Conservation (phyloP, 257 asterid species). For the Pogostemon cablin region DNA sequence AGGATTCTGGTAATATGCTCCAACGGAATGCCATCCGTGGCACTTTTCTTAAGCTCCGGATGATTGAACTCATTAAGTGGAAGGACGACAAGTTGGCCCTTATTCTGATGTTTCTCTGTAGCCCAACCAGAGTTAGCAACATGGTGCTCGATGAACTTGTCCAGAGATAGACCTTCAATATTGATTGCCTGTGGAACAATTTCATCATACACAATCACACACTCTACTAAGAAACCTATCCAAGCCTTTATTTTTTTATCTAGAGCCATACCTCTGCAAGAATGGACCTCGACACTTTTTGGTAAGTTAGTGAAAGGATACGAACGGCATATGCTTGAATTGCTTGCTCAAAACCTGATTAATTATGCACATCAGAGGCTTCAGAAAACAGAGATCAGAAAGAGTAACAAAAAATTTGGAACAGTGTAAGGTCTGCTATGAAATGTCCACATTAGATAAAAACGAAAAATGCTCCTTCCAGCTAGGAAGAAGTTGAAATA, state of each 20-base stretch:
- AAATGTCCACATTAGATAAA: not conserved
- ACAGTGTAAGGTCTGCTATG: not conserved
- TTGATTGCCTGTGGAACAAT: slow-evolving; percentile 62
- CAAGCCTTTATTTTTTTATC: not conserved
- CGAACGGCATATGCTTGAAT: slow-evolving; percentile 81
- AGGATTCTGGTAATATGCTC: slow-evolving; percentile 77
- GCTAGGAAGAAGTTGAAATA: slow-evolving; percentile 6
- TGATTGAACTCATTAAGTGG: slow-evolving; percentile 75
- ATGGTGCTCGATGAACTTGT: slow-evolving; percentile 81
- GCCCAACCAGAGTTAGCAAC: slow-evolving; percentile 63
- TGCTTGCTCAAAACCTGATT: slow-evolving; percentile 89
- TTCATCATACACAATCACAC: not conserved
- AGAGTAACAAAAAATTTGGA: not conserved
- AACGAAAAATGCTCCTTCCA: slow-evolving; percentile 10
- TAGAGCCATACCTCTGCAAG: slow-evolving; percentile 79
- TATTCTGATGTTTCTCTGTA: slow-evolving; percentile 59
- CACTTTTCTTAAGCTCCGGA: slow-evolving; percentile 74
- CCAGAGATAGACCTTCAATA: slow-evolving; percentile 71
- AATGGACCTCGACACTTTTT: slow-evolving; percentile 64
- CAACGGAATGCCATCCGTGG: slow-evolving; percentile 60
- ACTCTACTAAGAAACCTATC: not conserved
- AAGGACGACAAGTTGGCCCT: slow-evolving; percentile 60
- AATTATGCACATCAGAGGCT: slow-evolving; percentile 15
- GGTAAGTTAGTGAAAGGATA: slow-evolving; percentile 78
- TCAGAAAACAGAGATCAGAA: not conserved